phyloP scores from a whole-genome alignment of 768 basidiomycete genomes.

The Tulasnella sp. region DNA sequence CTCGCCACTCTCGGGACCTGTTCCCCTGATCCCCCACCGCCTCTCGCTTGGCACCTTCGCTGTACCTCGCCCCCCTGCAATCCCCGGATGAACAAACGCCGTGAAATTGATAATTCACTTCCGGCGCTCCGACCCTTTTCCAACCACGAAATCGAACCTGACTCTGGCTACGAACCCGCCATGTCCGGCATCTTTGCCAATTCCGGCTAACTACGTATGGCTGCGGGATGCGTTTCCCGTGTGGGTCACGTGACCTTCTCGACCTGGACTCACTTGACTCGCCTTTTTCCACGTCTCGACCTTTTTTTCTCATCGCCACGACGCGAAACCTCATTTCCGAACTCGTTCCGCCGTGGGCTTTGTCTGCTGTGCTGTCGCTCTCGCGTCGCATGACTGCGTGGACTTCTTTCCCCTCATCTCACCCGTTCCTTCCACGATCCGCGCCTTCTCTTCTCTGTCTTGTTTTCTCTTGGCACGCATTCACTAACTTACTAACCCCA shows the following conservation, averaged over 20 bases:
- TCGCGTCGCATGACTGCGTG: not conserved
- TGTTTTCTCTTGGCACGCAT: not conserved
- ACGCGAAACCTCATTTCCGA: not conserved
- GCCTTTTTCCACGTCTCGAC: not conserved
- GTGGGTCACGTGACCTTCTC: not conserved
- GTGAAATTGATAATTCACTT: no score
- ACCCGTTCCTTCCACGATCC: not conserved
- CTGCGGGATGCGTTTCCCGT: not conserved
- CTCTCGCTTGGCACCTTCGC: not conserved
- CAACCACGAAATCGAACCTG: not conserved
- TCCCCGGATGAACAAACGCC: not conserved
- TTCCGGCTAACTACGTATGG: not conserved
- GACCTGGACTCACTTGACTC: no score
- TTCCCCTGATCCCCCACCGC: not conserved
- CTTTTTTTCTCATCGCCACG: not conserved
- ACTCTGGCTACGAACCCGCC: not conserved
- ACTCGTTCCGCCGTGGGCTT: not conserved
- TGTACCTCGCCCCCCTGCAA: not conserved
- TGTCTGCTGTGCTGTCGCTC: not conserved
- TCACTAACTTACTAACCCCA: not conserved
- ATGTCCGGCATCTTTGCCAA: no score
- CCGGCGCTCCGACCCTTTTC: not conserved
- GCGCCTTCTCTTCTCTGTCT: not conserved
- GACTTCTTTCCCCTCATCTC: not conserved
- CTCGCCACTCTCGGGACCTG: not conserved